Conservation (phyloP, 768 basidiomycete genomes). For the Amanita rimosa region DNA sequence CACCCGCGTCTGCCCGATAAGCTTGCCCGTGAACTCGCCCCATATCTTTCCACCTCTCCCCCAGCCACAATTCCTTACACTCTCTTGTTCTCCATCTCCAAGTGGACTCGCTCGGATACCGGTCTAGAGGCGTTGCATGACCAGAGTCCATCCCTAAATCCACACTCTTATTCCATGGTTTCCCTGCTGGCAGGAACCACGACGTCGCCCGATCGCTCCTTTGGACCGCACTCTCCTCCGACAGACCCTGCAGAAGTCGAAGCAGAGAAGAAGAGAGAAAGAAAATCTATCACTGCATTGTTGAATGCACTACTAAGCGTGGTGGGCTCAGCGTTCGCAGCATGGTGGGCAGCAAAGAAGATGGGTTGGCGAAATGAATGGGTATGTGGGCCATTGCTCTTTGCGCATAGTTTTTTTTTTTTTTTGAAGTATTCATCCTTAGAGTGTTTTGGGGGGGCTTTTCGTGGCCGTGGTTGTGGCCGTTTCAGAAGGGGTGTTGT, state of each 20-base stretch:
- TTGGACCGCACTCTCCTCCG: constrained; percentile 38
- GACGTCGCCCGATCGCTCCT: constrained; percentile 69
- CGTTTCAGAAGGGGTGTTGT: constrained; percentile 56
- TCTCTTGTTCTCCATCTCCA: constrained; percentile 45
- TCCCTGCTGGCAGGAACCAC: constrained; percentile 66
- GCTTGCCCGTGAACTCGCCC: constrained; percentile 28
- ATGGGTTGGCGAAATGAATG: constrained; percentile 64
- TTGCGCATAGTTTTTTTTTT: neutral
- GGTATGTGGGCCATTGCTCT: constrained; percentile 32
- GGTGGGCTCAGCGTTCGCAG: constrained; percentile 50
- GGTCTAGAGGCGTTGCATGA: constrained; percentile 29
- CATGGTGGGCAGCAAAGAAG: constrained; percentile 62
- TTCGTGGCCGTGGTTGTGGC: constrained; percentile 56
- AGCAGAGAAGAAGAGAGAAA: constrained; percentile 37
- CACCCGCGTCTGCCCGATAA: constrained; percentile 31
- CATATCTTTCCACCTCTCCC: constrained; percentile 24
- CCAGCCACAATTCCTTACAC: constrained; percentile 49
- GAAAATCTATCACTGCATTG: constrained; percentile 56
- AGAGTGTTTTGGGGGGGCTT: constrained; percentile 56
- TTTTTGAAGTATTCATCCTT: neutral
- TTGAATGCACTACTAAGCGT: constrained; percentile 67
- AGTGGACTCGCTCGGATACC: constrained; percentile 51
- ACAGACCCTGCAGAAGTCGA: constrained; percentile 36
- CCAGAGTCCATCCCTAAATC: constrained; percentile 32
- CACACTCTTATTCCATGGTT: constrained; percentile 55